Base-by-base conservation (phyloP, 164 flowering plant species). In the Macadamia integrifolia region DNA sequence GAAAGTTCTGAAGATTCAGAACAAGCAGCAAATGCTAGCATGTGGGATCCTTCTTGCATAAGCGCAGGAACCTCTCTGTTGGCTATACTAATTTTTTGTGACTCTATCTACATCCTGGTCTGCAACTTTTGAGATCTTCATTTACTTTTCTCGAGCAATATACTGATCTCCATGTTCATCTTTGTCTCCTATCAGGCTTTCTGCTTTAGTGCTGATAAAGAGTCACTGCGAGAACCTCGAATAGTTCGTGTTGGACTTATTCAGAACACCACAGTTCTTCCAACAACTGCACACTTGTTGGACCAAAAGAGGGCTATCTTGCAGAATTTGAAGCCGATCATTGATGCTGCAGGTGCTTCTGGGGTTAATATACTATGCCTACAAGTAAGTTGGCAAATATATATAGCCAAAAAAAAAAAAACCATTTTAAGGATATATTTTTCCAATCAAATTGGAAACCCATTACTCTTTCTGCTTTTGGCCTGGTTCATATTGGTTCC, bases 361-460 rank as follows among this genome's bases (percentile, higher is more conserved):
- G 95, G 98, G 50, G 99, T 94, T 70, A 89, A 92, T 77, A 81
- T 92, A 66, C 75, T 94, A 67, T 94, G 99, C 82, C 80, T 94
- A 77, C 98, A 94, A 78, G 98, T 93, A 65, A 77, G 84, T 71
- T 13, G 6, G 66, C 23, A 29, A 8, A 12, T 62, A 32, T 23
- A 23, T 62, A 35, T 9, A 68, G 18, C 9, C 40, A 61, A 14
- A 48, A 15, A 12, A 17, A 10, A 23, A 23, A 23, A 23, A 23
- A 9, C 58, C 9, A 11, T 13, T 60, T 11, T 55, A 30, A 44
- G 48, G 32, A 40, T 23, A 23, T 23, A 23, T 23, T 57, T 58
- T 67, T 6, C 57, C 6, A 11, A 56, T 61, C 9, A 43, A 13
- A 29, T 31, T 59, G 1, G 35, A 0, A 46, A 46, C 13, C 50